Evolutionary conservation across 306 rosid species (phyloP).

Genomic region (Datisca glomerata): DNA sequence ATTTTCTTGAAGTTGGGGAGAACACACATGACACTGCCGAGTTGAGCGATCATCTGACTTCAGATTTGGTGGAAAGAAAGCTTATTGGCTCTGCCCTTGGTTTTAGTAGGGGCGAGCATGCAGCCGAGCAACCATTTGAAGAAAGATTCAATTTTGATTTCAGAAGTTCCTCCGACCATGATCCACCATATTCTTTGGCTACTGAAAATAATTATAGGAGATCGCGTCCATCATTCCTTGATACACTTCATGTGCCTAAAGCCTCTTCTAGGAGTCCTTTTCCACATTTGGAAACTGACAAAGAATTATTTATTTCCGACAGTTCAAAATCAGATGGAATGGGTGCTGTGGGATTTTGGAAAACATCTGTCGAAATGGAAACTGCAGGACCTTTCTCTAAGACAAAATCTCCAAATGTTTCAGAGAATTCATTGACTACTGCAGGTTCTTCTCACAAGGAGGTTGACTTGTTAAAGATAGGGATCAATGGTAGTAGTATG

Average conservation of each 20-base stretch:
- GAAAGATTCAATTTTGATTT: conserved; percentile 23
- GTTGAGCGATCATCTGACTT: conserved; percentile 24
- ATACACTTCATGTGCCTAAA: conserved; percentile 50
- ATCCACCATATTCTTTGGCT: conserved; percentile 24
- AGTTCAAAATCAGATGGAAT: conserved; percentile 28
- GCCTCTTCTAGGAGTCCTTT: conserved; percentile 40
- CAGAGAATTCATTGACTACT: conserved; percentile 20
- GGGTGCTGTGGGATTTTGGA: conserved; percentile 24
- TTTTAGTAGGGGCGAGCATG: conserved; percentile 23
- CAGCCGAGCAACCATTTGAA: conserved; percentile 30
- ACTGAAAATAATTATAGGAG: conserved; percentile 50
- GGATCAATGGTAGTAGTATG: conserved; percentile 37
- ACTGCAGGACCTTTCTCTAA: conserved; percentile 22
- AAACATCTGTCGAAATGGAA: conserved; percentile 35
- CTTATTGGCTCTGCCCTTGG: conserved; percentile 21
- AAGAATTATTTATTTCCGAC: conserved; percentile 28
- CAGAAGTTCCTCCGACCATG: conserved; percentile 33
- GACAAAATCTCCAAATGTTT: conserved; percentile 21
- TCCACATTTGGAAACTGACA: conserved; percentile 25
- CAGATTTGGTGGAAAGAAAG: conserved; percentile 25
- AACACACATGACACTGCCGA: conserved; percentile 20
- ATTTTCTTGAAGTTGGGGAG: conserved; percentile 24
- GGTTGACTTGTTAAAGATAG: conserved; percentile 22
- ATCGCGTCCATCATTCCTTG: conserved; percentile 87
- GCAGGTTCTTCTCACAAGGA: conserved; percentile 19